Base-by-base conservation (phyloP, 441 rosid genomes). In the Theobroma grandiflorum region DNA sequence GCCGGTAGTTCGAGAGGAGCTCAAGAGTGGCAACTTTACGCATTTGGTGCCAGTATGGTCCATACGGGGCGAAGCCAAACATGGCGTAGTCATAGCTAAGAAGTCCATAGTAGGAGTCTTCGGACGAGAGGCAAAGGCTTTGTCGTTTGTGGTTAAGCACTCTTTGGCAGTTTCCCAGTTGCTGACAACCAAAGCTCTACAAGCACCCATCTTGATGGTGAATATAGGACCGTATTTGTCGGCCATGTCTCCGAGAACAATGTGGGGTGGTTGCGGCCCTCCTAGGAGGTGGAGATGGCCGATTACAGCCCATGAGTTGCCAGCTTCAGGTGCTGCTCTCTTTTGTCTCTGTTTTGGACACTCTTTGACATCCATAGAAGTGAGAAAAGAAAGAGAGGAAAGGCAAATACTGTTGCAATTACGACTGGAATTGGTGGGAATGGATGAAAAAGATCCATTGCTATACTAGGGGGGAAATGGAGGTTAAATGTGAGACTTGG, bases 201-300 rank as follows among this genome's bases (percentile, higher is more conserved):
- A 72, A 35, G 81, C 43, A 2, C 94, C 94, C 3, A 89, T 35
- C 64, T 69, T 79, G 78, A 91, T 47, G 4, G 83, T 84, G 82
- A 91, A 91, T 42, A 88, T 79, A 0, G 91, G 91, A 2, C 91
- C 91, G 16, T 47, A 37, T 31, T 82, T 79, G 31, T 90, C 90
- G 0, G 90, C 92, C 85, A 88, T 49, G 4, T 74, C 2, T 4
- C 80, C 79, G 3, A 90, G 69, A 11, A 80, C 57, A 33, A 62
- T 33, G 66, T 87, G 85, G 0, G 86, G 47, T 0, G 83, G 90
- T 40, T 77, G 18, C 4, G 86, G 72, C 1, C 89, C 85, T 45
- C 67, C 73, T 6, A 90, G 72, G 42, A 84, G 84, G 38, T 72
- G 90, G 59, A 87, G 85, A 79, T 90, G 91, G 49, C 90, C 90